Evolutionary conservation across 2,329 filamentous ascomycete genomes (phyloP), one percentile per base, ranked within the genome.

Genomic region (Botryotinia narcissicola): DNA sequence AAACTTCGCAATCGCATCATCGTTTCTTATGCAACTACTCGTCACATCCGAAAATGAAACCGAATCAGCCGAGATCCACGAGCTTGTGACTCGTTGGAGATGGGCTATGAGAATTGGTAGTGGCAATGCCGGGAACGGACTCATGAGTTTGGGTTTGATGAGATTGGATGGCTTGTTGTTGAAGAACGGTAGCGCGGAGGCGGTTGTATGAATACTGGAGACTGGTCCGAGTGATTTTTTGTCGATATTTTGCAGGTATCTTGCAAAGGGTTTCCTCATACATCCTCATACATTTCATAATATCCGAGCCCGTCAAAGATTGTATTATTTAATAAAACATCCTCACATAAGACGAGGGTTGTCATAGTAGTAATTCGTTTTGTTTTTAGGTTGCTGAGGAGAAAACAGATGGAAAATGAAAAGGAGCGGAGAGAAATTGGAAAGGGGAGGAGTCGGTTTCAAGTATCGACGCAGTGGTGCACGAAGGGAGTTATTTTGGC

Each of bases 1-100:
- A 68, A 81, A 80, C 69, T 81, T 81, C 60, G 78, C 79, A 42
- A 81, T 80, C 40, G 80, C 80, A 37, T 80, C 79, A 20, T 79
- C 78, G 6, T 81, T 81, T 74, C 76, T 81, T 18, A 80, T 80
- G 77, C 79, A 80, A 72, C 76, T 81, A 61, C 76, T 79, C 7
- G 74, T 81, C 1, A 80, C 78, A 12, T 77, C 77, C 22, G 74
- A 78, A 40, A 75, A 67, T 8, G 78, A 79, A n/a, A 69, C 66
- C 2, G 80, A 81, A 73, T 74, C 74, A 14, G 73, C 46, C 14
- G 80, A 80, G 54, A 78, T 81, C 64, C 78, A 78, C 40, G 76
- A 76, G 29, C 63, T 80, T 4, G 78, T 80, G 20, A 63, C 73
- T 18, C 73, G 79, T 16, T 81, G 80, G 80, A 70, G 80, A 46